A percentile compares a stretch with the other conserved stretches of the same genome.
Conservation (phyloP, 768 basidiomycete genomes). For the Termitomyces sp. region DNA sequence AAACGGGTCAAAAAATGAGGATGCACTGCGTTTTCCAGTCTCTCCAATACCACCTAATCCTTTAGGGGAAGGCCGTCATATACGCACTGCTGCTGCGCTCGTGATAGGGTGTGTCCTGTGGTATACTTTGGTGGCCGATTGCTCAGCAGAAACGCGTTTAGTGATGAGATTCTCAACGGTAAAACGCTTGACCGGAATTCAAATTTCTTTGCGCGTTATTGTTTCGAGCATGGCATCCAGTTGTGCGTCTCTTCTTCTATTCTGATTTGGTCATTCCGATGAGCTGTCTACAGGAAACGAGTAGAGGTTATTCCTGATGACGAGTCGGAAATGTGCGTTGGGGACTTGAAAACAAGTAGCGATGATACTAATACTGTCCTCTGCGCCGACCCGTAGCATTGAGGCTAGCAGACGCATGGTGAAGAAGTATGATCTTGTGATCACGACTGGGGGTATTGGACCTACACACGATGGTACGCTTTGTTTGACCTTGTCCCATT, state of each 20-base stretch:
- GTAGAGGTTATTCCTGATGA: conserved; percentile 92
- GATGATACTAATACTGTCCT: neutral
- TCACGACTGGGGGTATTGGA: conserved; percentile 89
- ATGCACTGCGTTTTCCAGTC: conserved; percentile 32
- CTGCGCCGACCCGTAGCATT: conserved; percentile 38
- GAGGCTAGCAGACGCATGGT: conserved; percentile 85
- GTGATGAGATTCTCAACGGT: conserved; percentile 91
- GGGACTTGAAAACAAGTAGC: neutral
- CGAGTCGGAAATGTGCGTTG: conserved; percentile 78
- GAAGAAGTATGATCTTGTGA: conserved; percentile 79
- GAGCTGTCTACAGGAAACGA: conserved; percentile 51
- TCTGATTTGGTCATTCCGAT: conserved; percentile 10
- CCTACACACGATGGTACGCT: conserved; percentile 81
- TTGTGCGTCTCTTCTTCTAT: conserved; percentile 39
- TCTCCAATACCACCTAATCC: conserved; percentile 62
- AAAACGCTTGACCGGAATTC: conserved; percentile 85
- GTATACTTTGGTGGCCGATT: neutral
- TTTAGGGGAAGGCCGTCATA: conserved; percentile 63
- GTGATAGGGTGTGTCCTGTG: conserved; percentile 59
- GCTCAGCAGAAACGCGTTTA: conserved; percentile 20
- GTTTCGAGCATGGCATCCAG: conserved; percentile 84
- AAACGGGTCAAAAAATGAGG: neutral
- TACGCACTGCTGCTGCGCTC: conserved; percentile 69
- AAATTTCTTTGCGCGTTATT: conserved; percentile 81
- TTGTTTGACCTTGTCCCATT: neutral